Evolutionary conservation across 1,284 basidiomycete genomes (phyloP), one percentile per base, ranked within the genome.

Genomic region (Marasmius fiardii): DNA sequence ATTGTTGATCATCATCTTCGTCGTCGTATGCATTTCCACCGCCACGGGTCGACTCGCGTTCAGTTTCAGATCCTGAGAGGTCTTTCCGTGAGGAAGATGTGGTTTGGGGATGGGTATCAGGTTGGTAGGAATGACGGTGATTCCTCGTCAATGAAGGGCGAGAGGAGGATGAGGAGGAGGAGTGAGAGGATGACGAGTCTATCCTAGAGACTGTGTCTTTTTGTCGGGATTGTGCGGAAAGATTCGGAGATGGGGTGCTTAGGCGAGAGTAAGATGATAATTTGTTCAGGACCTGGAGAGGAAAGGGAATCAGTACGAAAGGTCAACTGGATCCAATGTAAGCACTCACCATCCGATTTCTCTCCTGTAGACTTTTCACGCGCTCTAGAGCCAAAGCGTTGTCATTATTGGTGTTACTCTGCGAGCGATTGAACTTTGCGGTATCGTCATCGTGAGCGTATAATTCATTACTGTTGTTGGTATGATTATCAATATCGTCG

Each of bases 61-160:
- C 88, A 0, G 88, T 90, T 67, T 90, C 88, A 2, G 87, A 90
- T 39, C 88, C 88, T 23, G 88, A 90, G 49, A 78, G 79, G n/a
- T 66, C 52, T 23, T 23, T 2, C 1, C 31, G 23, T 49, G 10
- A 14, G 14, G 28, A 31, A 20, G 23, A 10, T 23, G 44, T 20
- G 21, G 44, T 6, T 20, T 55, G 57, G 14, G 24, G 24, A n/a
- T 12, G 10, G 23, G 57, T 28, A 28, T 54, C 49, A 18, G 54
- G 20, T 43, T 33, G 67, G 23, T 73, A 67, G 31, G 69, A 57
- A 47, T 53, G 39, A 63, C 62, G 52, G 60, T 64, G 56, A 63
- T 68, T 53, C 67, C 63, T 1, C 59, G 57, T 55, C 60, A 71
- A 66, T 20, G 67, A 67, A 16, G 71, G 68, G 11, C 69, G 68